Conservation (phyloP, 2,329 filamentous ascomycete genomes). For the Colletotrichum shisoi region DNA sequence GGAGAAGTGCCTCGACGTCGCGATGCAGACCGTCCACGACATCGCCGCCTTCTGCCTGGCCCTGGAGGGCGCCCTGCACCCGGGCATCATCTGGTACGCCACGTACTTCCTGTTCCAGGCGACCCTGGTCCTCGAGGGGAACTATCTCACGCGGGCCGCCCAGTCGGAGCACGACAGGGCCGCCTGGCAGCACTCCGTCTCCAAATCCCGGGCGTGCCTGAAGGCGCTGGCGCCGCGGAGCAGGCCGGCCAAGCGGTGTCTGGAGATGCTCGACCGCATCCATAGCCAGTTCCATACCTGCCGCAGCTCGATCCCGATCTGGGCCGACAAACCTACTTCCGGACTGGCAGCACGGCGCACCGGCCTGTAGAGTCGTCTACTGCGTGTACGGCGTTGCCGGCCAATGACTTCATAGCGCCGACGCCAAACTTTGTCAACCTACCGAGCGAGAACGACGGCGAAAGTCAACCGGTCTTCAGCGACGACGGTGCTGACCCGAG, state of each 20-base stretch:
- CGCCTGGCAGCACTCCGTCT: constrained; percentile 29
- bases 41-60: constrained; percentile 50
- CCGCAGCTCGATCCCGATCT: constrained; percentile 7
- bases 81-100: constrained; percentile 53
- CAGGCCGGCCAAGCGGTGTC: constrained; percentile 13
- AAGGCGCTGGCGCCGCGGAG: constrained; percentile 18
- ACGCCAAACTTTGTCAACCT: not conserved
- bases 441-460: constrained; percentile 21
- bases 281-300: constrained; percentile 20
- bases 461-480: constrained; percentile 13
- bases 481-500: constrained; percentile 4
- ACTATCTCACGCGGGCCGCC: constrained; percentile 10
- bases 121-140: constrained; percentile 53
- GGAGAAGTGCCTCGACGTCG: constrained; percentile 50
- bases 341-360: not conserved
- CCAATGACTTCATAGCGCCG: not conserved
- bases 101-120: constrained; percentile 57
- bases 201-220: constrained; percentile 7
- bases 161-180: constrained; percentile 2
- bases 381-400: not conserved
- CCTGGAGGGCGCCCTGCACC: constrained; percentile 43
- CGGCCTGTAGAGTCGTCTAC: not conserved
- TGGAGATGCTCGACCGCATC: constrained; percentile 28
- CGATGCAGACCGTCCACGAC: constrained; percentile 49
- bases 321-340: not conserved